Evolutionary conservation across 1,284 basidiomycete species (phyloP).

Genomic region (Boletus albobrunnescens): DNA sequence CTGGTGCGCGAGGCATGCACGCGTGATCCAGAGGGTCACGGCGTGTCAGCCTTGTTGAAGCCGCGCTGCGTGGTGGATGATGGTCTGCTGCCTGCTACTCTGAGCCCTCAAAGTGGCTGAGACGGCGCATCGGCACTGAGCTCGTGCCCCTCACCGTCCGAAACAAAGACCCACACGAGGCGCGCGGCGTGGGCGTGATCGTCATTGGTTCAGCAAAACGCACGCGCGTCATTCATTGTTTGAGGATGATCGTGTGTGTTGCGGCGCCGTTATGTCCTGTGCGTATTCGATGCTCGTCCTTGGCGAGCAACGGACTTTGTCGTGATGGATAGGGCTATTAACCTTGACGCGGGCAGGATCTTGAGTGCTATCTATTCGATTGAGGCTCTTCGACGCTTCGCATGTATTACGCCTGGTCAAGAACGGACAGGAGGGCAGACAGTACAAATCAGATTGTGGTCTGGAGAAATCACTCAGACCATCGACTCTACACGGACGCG

Average conservation of each 20-base stretch:
- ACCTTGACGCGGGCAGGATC: too few species aligned
- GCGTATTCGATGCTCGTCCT: conserved; percentile 7
- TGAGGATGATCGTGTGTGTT: conserved; percentile 4
- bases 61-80: too few species aligned
- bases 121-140: background rate
- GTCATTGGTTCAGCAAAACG: conserved; percentile 17
- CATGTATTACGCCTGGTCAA: background rate
- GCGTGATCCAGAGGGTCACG: too few species aligned
- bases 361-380: too few species aligned
- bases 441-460: conserved; percentile 8
- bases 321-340: too few species aligned
- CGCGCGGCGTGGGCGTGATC: conserved; percentile 14
- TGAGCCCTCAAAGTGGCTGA: too few species aligned
- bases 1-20: too few species aligned
- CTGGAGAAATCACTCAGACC: background rate
- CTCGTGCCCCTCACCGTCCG: background rate
- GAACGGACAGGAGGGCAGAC: background rate
- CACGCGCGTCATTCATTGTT: conserved; percentile 7
- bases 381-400: too few species aligned
- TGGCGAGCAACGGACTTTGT: too few species aligned
- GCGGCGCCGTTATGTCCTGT: conserved; percentile 6
- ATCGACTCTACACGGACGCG: conserved; percentile 1
- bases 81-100: too few species aligned
- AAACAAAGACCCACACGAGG: conserved; percentile 15
- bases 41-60: too few species aligned